Conservation (phyloP, 768 basidiomycete genomes). For the Hypholoma fasciculare region DNA sequence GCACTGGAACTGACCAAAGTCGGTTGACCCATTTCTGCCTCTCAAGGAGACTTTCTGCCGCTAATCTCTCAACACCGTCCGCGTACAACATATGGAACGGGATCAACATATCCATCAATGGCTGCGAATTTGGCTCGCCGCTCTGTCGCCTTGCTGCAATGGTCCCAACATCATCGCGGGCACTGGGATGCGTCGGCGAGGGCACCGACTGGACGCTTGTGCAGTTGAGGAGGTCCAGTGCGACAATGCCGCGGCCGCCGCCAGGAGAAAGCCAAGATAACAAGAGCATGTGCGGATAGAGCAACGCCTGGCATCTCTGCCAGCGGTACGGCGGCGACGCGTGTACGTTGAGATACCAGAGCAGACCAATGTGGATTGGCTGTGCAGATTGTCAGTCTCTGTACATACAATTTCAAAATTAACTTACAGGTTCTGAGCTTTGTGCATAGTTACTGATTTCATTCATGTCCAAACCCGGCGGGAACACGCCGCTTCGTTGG, state of each 20-base stretch:
- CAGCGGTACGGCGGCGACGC: constrained; percentile 74
- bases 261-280: constrained; percentile 87
- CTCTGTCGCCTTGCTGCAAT: constrained; percentile 73
- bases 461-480: constrained; percentile 43
- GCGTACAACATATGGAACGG: constrained; percentile 91
- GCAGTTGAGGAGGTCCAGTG: constrained; percentile 84
- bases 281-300: constrained; percentile 82
- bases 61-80: constrained; percentile 87
- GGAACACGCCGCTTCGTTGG: constrained; percentile 30
- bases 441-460: constrained; percentile 50
- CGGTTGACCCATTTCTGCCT: constrained; percentile 91
- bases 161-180: constrained; percentile 85
- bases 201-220: constrained; percentile 82
- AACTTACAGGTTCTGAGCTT: constrained; percentile 48
- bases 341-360: constrained; percentile 95
- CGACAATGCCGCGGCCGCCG: constrained; percentile 83
- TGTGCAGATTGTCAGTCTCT: constrained; percentile 29
- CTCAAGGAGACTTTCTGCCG: constrained; percentile 85
- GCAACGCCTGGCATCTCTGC: constrained; percentile 79
- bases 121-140: constrained; percentile 41
- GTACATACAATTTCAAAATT: constrained; percentile 1
- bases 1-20: constrained; percentile 61
- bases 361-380: constrained; percentile 82
- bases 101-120: constrained; percentile 72
- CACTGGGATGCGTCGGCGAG: constrained; percentile 77